These are phyloP conservation scores for Ustilago esculenta DNA, from an alignment of 1,284 basidiomycete genomes.

Conservation along the genomic window DNA sequence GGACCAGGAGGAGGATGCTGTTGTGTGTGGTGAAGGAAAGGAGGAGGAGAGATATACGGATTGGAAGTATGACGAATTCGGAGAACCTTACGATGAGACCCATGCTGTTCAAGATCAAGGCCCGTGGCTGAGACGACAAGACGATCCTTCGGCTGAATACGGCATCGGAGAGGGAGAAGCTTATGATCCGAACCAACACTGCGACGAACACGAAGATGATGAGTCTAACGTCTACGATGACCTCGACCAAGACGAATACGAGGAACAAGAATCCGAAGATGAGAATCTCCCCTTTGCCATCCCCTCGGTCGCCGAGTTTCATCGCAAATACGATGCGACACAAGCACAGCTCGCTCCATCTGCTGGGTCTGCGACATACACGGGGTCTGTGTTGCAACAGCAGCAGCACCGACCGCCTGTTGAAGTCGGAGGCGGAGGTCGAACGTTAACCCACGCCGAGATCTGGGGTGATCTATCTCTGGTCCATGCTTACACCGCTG, in stretches of 20 bases:
- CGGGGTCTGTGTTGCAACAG: too few relatives aligned
- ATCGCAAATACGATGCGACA: not conserved
- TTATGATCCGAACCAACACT: not conserved
- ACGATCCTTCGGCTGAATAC: not conserved
- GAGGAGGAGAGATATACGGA: not conserved
- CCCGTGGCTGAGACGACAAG: too few relatives aligned
- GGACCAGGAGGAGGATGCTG: not conserved
- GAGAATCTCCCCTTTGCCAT: conserved; percentile 9
- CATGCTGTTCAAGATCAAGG: too few relatives aligned
- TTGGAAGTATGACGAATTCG: conserved; percentile 39
- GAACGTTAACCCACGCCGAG: conserved; percentile 20
- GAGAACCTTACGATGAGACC: conserved; percentile 7
- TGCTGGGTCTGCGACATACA: too few relatives aligned
- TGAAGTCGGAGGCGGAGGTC: conserved; percentile 32
- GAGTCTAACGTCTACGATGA: not conserved
- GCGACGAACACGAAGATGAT: not conserved
- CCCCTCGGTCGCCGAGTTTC: conserved; percentile 23
- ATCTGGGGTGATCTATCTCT: conserved; percentile 12
- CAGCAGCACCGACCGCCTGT: conserved; percentile 16
- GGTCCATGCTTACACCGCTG: conserved; percentile 10
- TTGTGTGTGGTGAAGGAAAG: too few relatives aligned
- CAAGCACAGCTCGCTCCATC: not conserved
- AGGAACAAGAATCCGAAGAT: not conserved
- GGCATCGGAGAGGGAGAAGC: not conserved
- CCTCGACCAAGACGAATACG: conserved; percentile 3